These are phyloP conservation scores for Tulasnella calospora DNA, from an alignment of 768 basidiomycete species.

Conservation along the genomic window DNA sequence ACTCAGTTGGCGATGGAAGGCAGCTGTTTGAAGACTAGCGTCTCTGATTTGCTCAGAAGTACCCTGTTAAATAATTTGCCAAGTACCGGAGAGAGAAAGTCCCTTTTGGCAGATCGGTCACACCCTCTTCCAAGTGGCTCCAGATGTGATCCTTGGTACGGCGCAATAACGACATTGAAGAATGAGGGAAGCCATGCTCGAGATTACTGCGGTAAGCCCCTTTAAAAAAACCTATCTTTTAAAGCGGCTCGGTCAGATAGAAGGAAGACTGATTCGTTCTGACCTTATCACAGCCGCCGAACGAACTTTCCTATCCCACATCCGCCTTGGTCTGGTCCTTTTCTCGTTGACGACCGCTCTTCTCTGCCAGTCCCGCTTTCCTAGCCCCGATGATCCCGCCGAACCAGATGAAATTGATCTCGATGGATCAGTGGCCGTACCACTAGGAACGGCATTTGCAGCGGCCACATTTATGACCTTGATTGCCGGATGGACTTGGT, in stretches of 20 bases:
- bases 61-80: not conserved
- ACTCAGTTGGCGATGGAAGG: not conserved
- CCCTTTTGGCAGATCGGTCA: not conserved
- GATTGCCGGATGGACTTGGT: not conserved
- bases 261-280: not conserved
- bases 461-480: not conserved
- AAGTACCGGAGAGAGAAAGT: not conserved
- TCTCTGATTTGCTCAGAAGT: not conserved
- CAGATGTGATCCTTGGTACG: not conserved
- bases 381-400: not conserved
- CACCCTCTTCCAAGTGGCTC: not conserved
- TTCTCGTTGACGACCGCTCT: not conserved
- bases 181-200: constrained; percentile 2
- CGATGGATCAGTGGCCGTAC: not conserved
- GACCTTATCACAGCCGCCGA: not conserved
- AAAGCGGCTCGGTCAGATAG: not conserved
- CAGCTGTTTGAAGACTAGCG: not conserved
- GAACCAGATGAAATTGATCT: not conserved
- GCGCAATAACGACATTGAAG: not conserved
- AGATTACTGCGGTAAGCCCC: not conserved
- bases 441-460: not conserved
- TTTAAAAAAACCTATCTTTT: not conserved
- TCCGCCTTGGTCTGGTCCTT: not conserved
- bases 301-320: not conserved
- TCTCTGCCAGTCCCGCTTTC: constrained; percentile 1